These are phyloP conservation scores for Pueraria montana DNA, from an alignment of 306 rosid genomes.

Conservation along the genomic window DNA sequence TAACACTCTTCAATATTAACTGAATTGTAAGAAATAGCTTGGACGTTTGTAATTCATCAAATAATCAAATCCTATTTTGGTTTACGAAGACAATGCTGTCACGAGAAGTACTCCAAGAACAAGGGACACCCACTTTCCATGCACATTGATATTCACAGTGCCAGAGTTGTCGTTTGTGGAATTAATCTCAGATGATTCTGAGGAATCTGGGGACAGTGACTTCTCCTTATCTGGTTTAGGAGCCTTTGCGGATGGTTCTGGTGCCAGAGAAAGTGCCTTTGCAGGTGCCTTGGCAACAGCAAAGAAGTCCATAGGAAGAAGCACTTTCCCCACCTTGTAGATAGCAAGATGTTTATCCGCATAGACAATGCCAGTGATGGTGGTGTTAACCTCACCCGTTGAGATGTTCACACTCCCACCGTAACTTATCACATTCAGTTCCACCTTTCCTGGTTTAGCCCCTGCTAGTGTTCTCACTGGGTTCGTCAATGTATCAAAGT, in stretches of 20 bases:
- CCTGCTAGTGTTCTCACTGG: slow-evolving; percentile 77
- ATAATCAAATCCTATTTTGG: not conserved
- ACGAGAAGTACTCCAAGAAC: slow-evolving; percentile 38
- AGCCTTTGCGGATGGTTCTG: slow-evolving; percentile 30
- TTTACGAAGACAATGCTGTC: not conserved
- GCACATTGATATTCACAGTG: slow-evolving; percentile 11
- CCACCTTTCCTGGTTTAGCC: slow-evolving; percentile 49
- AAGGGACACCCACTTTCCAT: slow-evolving; percentile 39
- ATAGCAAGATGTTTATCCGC: slow-evolving; percentile 70
- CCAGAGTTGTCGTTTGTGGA: not conserved
- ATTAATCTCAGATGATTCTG: slow-evolving; percentile 26
- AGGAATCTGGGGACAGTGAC: not conserved
- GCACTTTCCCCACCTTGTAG: slow-evolving; percentile 66
- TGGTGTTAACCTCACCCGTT: slow-evolving; percentile 64
- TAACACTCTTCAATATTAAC: not conserved
- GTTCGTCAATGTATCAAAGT: slow-evolving; percentile 72
- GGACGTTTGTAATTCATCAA: not conserved
- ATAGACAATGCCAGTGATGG: slow-evolving; percentile 65
- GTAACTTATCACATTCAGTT: too few species aligned
- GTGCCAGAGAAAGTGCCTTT: slow-evolving; percentile 47
- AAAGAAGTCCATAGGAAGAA: slow-evolving; percentile 66
- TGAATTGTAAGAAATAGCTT: not conserved
- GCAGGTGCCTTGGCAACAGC: slow-evolving; percentile 50
- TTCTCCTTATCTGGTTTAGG: slow-evolving; percentile 60
- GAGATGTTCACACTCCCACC: slow-evolving; percentile 10